These are phyloP conservation scores for Brassica incana DNA, from an alignment of 345 rosid genomes.

Conservation along the genomic window DNA sequence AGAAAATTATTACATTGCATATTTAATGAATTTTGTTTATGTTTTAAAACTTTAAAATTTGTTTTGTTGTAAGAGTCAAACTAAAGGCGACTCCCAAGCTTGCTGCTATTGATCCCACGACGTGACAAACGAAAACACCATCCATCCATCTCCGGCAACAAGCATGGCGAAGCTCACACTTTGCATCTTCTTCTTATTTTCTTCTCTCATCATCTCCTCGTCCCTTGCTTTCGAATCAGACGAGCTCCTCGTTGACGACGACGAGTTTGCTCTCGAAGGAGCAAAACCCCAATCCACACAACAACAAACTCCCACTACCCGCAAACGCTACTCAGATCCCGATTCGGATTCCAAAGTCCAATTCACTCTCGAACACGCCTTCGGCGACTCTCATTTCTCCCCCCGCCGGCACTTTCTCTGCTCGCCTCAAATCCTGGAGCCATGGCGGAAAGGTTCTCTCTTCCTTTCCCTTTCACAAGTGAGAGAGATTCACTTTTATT, in stretches of 20 bases:
- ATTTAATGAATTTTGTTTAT: no score
- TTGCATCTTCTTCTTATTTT: background rate
- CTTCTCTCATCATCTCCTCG: conserved; percentile 23
- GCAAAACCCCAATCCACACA: conserved; percentile 22
- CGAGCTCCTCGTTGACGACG: conserved; percentile 79
- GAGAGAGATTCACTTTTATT: background rate
- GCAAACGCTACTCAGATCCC: conserved; percentile 62
- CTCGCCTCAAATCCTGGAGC: no score
- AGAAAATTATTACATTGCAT: no score
- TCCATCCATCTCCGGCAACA: no score
- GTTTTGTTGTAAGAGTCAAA: no score
- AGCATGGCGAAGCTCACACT: conserved; percentile 27
- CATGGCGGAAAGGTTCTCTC: no score
- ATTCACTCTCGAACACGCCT: conserved; percentile 84
- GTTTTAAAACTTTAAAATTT: no score
- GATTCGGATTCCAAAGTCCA: conserved; percentile 94
- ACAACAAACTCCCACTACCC: conserved; percentile 38
- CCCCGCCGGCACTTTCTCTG: conserved; percentile 69
- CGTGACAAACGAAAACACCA: no score
- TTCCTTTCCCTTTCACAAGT: background rate
- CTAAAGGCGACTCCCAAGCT: no score
- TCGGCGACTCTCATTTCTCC: conserved; percentile 79
- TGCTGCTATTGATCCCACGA: no score
- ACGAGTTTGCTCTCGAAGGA: conserved; percentile 78
- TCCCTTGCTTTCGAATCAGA: conserved; percentile 63